A percentile compares a stretch with the other conserved stretches of the same genome.
phyloP scores from a whole-genome alignment of 192 early-diverging fungal genomes.

The Lobosporangium transversale region DNA sequence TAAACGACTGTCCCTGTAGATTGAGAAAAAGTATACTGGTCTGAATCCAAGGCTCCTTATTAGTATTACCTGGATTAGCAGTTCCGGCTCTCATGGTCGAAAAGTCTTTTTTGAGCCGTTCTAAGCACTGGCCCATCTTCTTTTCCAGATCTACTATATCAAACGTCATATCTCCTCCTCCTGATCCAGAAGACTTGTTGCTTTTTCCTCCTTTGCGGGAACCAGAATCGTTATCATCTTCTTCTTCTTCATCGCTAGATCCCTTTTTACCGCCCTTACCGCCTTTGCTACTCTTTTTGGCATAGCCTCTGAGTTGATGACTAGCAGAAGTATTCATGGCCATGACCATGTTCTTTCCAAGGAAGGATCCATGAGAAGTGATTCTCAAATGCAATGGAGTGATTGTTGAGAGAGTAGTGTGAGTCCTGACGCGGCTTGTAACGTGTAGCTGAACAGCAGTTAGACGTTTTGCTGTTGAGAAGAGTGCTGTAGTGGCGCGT shows the following conservation, averaged over 20 bases:
- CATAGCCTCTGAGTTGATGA: conserved; percentile 20
- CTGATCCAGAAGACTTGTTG: conserved; percentile 1
- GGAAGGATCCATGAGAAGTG: conserved; percentile 1
- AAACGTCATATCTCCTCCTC: conserved; percentile 49
- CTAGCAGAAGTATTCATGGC: conserved; percentile 8
- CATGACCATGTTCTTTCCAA: conserved; percentile 19
- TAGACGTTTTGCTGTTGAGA: conserved; percentile 1
- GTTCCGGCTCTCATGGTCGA: conserved; percentile 71
- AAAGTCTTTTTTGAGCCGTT: conserved; percentile 73
- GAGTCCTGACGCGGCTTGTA: too few relatives aligned
- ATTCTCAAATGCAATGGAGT: too few relatives aligned
- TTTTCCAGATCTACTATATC: conserved; percentile 67
- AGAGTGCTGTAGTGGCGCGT: conserved; percentile 16
- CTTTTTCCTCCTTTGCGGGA: conserved; percentile 41
- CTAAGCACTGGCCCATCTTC: conserved; percentile 66
- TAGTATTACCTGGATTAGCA: conserved; percentile 72
- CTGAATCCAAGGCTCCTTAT: too few relatives aligned
- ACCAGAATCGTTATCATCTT: conserved; percentile 29
- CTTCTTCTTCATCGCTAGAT: conserved; percentile 14
- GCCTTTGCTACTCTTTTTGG: conserved; percentile 34
- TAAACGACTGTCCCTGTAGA: too few relatives aligned
- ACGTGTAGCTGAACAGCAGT: too few relatives aligned
- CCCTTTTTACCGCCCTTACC: conserved; percentile 32
- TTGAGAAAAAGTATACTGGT: too few relatives aligned
- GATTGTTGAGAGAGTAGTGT: too few relatives aligned